Conservation (phyloP, 805 yeast species). For the Schizosaccharomyces pombe region DNA sequence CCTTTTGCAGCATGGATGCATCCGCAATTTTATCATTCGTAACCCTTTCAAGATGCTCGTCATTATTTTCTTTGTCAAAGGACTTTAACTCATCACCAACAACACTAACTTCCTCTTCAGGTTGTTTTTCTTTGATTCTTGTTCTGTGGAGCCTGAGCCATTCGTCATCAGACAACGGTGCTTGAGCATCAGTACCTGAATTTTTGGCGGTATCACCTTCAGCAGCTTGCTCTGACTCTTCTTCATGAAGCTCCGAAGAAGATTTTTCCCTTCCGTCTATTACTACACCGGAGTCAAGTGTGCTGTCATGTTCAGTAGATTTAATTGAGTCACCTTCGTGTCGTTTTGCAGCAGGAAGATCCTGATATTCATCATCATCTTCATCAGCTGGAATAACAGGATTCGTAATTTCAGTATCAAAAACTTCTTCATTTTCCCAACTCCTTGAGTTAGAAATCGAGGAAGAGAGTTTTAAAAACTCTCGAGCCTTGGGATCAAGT, state of each 20-base stretch:
- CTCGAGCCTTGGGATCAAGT: neutral
- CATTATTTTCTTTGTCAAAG: too few relatives aligned
- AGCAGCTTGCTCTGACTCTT: slow-evolving; percentile 1
- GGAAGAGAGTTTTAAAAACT: neutral
- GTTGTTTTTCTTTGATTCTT: neutral
- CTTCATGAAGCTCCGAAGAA: neutral
- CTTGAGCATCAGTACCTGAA: neutral
- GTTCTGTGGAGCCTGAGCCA: slow-evolving; percentile 8
- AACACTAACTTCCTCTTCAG: too few relatives aligned
- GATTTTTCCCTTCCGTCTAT: slow-evolving; percentile 6
- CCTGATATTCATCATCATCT: slow-evolving; percentile 13
- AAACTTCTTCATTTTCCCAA: neutral
- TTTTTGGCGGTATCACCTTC: neutral
- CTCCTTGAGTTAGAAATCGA: neutral
- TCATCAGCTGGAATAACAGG: slow-evolving; percentile 6
- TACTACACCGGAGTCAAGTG: slow-evolving; percentile 12
- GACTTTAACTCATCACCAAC: too few relatives aligned
- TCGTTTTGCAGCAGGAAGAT: slow-evolving; percentile 4
- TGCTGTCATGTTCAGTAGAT: slow-evolving; percentile 12
- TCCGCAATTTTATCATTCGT: neutral
- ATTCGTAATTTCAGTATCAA: neutral
- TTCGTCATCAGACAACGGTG: slow-evolving; percentile 10
- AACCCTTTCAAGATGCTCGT: slow-evolving; percentile 5
- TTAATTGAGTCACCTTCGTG: neutral
- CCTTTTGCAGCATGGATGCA: neutral